Evolutionary conservation across 2,329 filamentous ascomycete species (phyloP), one percentile per base, ranked within the genome.

Genomic region (Cladosporium sp.): DNA sequence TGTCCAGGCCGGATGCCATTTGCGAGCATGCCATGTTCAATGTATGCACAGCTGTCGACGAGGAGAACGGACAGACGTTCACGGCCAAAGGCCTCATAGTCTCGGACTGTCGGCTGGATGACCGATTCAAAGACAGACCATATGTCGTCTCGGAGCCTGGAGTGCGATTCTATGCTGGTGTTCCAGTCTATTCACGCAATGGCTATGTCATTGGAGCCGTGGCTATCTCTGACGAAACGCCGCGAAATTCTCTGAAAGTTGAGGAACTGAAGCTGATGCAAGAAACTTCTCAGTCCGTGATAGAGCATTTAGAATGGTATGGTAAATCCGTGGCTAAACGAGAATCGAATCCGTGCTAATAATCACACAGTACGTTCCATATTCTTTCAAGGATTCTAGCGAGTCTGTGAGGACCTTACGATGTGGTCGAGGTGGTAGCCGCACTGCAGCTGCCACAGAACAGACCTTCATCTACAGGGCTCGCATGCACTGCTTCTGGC

Each of bases 181-280:
- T 67, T 9, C 65, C 66, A 3, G 56, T 69, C 19, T 52, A 55
- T 12, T 62, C 65, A 6, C 58, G 58, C 25, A 59, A 61, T 30
- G 66, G 66, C 7, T 54, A 64, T 18, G 57, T 59, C n/a, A 68
- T 68, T 38, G 67, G 67, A 7, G 62, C 60, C 1, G 53, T 64
- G 11, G 66, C 63, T 35, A 61, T 62, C 9, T 55, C 64, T 16
- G 62, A 68, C 41, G 57, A 60, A 16, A 54, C 48, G 27, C 41
- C 58, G 1, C 57, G 63, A 11, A 39, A 51, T 13, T 54, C 56
- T 7, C 43, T 66, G 16, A 59, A 54, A 4, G 48, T 52, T 6
- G 53, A 55, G 3, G 55, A 62, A 20, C 32, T 55, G 30, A 46
- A 41, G 13, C 63, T 62, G 54, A 59, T 69, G 33, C 57, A 58